phyloP scores from a whole-genome alignment of 2,329 filamentous ascomycete genomes.

The Pseudogymnoascus sp. region DNA sequence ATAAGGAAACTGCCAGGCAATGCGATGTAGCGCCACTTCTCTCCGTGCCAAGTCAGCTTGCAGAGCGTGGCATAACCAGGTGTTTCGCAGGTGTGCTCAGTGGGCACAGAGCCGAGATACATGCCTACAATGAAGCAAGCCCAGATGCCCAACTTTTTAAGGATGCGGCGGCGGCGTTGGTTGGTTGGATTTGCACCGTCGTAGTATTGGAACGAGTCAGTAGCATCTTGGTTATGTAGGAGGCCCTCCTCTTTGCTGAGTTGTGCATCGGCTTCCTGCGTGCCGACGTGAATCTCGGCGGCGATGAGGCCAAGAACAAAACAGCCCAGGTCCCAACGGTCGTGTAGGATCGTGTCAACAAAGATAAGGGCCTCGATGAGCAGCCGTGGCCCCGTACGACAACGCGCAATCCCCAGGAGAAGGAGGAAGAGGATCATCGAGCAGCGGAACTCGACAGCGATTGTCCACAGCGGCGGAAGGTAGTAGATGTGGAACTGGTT shows the following conservation, averaged over 20 bases:
- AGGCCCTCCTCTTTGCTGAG: not conserved
- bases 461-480: slow-evolving; percentile 30
- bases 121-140: not conserved
- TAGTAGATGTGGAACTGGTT: slow-evolving; percentile 19
- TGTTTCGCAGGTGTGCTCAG: not conserved
- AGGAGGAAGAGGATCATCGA: slow-evolving; percentile 29
- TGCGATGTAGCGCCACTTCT: slow-evolving; percentile 2
- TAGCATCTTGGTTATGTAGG: not conserved
- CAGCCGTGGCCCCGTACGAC: not conserved
- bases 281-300: not conserved
- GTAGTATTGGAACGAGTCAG: not conserved
- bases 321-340: not conserved
- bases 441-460: slow-evolving; percentile 29
- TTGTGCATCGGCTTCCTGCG: not conserved
- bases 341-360: not conserved
- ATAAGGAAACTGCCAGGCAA: not conserved
- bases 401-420: slow-evolving; percentile 23
- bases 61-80: not conserved
- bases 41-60: not conserved
- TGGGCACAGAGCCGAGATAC: slow-evolving; percentile 3
- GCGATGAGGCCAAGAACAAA: not conserved
- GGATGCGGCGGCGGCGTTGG: not conserved
- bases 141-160: not conserved
- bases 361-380: slow-evolving; percentile 1
- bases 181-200: not conserved